Evolutionary conservation across 176 grass and related monocot genomes (phyloP), one percentile per base, ranked within the genome.

Genomic region (Poa annua): DNA sequence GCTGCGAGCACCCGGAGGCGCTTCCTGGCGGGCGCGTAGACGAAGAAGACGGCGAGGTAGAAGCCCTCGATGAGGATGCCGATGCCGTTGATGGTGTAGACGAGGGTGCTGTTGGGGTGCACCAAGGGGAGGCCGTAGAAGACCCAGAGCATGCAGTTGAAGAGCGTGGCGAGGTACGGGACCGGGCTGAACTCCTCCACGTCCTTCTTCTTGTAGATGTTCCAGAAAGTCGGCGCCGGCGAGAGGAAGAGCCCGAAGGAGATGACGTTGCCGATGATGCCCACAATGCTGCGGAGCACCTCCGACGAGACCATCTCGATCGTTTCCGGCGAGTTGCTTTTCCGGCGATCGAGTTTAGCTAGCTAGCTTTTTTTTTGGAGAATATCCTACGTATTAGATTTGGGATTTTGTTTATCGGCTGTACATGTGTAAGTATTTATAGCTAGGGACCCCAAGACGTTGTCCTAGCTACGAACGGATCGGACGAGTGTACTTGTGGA

Each of bases 11-110:
- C 68, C 81, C 36, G 87, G 59, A 83, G 16, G 8, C 95, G 92
- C 63, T 83, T 83, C 60, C 65, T 26, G 6, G 9, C 41, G 16
- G 72, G 19, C 12, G 90, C 38, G 72, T 73, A 97, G 59, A 53
- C 0, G 65, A 97, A 80, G 79, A 84, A 97, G 74, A 88, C 84
- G 81, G 42, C 13, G 74, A 97, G 82, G 90, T 94, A 97, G 35
- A 41, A 0, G 32, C 41, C 45, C 86, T 97, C 95, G 49, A 97
- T 44, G 57, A 65, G 42, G 61, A 97, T 63, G 13, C 95, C 95
- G 32, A 87, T 34, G 63, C 88, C 88, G 39, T 97, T 97, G 76
- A 97, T 97, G 71, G 88, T 94, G 92, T 86, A 64, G 48, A 97
- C 92, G 33, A 91, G 48, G 12, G 4, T 15, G 48, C 48, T 50